phyloP scores from a whole-genome alignment of 176 grass and related monocot species.

The Microstegium vimineum region DNA sequence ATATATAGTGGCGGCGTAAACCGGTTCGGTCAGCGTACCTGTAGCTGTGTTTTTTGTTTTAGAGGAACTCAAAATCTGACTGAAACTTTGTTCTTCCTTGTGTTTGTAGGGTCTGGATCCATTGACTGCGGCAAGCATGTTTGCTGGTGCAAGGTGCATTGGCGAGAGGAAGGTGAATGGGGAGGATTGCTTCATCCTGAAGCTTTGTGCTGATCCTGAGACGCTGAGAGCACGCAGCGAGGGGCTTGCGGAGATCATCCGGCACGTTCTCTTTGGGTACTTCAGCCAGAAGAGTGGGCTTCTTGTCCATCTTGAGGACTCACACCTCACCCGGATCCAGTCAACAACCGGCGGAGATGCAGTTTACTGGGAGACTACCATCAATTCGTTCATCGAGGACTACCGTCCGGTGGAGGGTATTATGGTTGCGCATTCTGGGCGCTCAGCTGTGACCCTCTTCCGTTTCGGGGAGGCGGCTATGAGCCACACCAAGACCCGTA shows the following conservation, averaged over 20 bases:
- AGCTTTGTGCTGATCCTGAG: constrained; percentile 70
- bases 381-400: constrained; percentile 77
- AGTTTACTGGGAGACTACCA: constrained; percentile 84
- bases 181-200: constrained; percentile 87
- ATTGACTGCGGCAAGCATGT: constrained; percentile 73
- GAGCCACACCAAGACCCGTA: constrained; percentile 79
- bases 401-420: constrained; percentile 71
- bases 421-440: constrained; percentile 67
- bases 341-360: constrained; percentile 71
- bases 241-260: constrained; percentile 77
- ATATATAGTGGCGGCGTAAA: no score
- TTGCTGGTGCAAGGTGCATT: constrained; percentile 67
- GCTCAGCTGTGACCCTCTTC: constrained; percentile 66
- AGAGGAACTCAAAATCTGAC: neutral
- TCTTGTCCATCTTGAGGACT: constrained; percentile 71
- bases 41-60: neutral
- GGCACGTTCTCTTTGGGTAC: constrained; percentile 82
- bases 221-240: constrained; percentile 72
- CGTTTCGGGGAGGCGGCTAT: constrained; percentile 73
- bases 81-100: neutral
- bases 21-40: no score
- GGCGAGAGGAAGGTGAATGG: constrained; percentile 80
- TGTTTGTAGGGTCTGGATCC: constrained; percentile 70
- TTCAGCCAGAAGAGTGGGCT: constrained; percentile 81
- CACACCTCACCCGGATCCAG: constrained; percentile 78